Percentiles rank a stretch among this genome's conserved stretches.
These are phyloP conservation scores for Dioscorea zingiberensis DNA, from an alignment of 106 monocot species.

Conservation along the genomic window DNA sequence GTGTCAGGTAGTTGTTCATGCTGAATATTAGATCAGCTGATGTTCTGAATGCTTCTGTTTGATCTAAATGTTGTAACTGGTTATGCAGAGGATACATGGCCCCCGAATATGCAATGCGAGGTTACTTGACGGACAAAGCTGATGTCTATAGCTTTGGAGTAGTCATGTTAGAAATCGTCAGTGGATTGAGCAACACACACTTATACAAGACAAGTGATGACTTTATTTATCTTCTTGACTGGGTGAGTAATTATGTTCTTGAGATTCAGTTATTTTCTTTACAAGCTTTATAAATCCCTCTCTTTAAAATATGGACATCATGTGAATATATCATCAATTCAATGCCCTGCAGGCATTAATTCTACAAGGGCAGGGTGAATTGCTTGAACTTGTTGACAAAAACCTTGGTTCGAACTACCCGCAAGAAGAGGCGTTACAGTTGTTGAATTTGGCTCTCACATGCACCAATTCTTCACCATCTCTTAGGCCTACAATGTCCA, in stretches of 20 bases:
- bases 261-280: too few species aligned
- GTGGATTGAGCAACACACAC: slow-evolving; percentile 15
- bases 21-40: background rate
- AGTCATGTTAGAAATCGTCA: slow-evolving; percentile 15
- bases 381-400: slow-evolving; percentile 18
- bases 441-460: slow-evolving; percentile 10
- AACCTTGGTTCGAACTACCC: slow-evolving; percentile 9
- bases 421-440: slow-evolving; percentile 10
- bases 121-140: slow-evolving; percentile 28
- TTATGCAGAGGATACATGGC: slow-evolving; percentile 32
- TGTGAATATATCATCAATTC: too few species aligned
- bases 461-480: slow-evolving; percentile 19
- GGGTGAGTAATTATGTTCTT: too few species aligned
- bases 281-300: too few species aligned
- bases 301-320: too few species aligned
- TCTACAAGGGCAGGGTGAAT: slow-evolving; percentile 11
- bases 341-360: slow-evolving; percentile 4
- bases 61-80: too few species aligned
- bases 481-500: slow-evolving; percentile 19
- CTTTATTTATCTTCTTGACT: slow-evolving; percentile 6
- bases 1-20: too few species aligned
- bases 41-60: background rate
- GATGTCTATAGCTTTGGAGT: slow-evolving; percentile 27
- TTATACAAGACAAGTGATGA: background rate
- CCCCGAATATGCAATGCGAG: slow-evolving; percentile 29